Evolutionary conservation across 768 basidiomycete genomes (phyloP).

Genomic region (Saitozyma sp.): DNA sequence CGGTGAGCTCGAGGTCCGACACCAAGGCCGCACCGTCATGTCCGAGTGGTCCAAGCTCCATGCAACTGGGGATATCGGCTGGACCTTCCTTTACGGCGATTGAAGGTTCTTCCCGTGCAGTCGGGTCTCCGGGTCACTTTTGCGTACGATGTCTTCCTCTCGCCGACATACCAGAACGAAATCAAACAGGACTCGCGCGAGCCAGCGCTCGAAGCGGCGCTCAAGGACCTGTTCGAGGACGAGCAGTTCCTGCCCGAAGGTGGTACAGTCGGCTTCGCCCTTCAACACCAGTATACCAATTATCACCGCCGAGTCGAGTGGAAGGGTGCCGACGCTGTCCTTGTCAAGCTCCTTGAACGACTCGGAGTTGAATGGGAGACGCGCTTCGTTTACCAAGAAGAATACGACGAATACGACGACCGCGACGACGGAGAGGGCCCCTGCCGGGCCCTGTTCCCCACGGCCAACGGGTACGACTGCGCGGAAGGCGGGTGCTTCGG

Average conservation of each 20-base stretch:
- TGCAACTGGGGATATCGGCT: conserved; percentile 27
- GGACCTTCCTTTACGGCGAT: conserved; percentile 57
- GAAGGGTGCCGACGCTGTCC: conserved; percentile 4
- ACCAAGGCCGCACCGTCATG: conserved; percentile 4
- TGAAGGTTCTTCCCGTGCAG: conserved; percentile 57
- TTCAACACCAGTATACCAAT: not conserved
- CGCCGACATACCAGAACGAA: not conserved
- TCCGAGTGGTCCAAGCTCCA: conserved; percentile 15
- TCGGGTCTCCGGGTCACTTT: conserved; percentile 57
- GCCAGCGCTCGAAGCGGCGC: not conserved
- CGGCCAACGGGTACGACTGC: too few relatives aligned
- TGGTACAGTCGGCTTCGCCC: not conserved
- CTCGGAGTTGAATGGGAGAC: not conserved
- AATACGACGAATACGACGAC: not conserved
- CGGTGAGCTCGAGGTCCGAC: conserved; percentile 25
- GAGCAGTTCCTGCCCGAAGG: not conserved
- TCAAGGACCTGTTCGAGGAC: not conserved
- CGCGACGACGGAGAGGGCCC: too few relatives aligned
- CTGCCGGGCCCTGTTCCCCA: too few relatives aligned
- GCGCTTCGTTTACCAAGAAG: not conserved
- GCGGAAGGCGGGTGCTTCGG: too few relatives aligned
- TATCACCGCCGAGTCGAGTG: not conserved
- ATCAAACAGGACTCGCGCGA: not conserved
- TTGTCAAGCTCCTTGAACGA: not conserved
- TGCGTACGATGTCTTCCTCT: conserved; percentile 45